Conservation (phyloP, 2,329 filamentous ascomycete genomes). For the Aspergillus chevalieri region DNA sequence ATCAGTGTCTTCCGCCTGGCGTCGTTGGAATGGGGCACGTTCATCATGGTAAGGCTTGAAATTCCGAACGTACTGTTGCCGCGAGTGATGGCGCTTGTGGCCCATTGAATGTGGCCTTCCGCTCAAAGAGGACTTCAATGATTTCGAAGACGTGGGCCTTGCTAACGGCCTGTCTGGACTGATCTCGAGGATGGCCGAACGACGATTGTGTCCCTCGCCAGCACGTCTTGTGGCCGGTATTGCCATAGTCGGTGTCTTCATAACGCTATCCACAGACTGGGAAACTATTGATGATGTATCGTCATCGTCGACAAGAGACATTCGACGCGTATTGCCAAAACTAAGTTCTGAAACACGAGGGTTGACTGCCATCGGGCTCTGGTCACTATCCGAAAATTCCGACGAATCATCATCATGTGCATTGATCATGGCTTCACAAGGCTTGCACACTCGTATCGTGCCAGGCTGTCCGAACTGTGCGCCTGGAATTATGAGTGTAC, state of each 20-base stretch:
- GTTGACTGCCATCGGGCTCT: constrained; percentile 57
- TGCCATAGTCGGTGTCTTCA: constrained; percentile 55
- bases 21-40: constrained; percentile 78
- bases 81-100: constrained; percentile 81
- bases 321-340: constrained; percentile 37
- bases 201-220: constrained; percentile 72
- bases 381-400: constrained; percentile 71
- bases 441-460: constrained; percentile 82
- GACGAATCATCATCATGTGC: constrained; percentile 86
- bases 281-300: constrained; percentile 43
- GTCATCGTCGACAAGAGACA: constrained; percentile 38
- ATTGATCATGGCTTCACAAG: constrained; percentile 85
- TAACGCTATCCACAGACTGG: constrained; percentile 41
- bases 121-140: constrained; percentile 66
- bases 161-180: constrained; percentile 70
- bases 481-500: constrained; percentile 84
- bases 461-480: constrained; percentile 80
- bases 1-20: constrained; percentile 59
- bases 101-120: constrained; percentile 70
- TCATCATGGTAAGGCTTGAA: constrained; percentile 70
- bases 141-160: constrained; percentile 89
- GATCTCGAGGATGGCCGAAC: constrained; percentile 85
- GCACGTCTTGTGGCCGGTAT: constrained; percentile 59
- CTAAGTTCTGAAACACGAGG: constrained; percentile 58
- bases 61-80: constrained; percentile 73